Conservation (phyloP, 1,284 basidiomycete species). For the Irpex sp. region DNA sequence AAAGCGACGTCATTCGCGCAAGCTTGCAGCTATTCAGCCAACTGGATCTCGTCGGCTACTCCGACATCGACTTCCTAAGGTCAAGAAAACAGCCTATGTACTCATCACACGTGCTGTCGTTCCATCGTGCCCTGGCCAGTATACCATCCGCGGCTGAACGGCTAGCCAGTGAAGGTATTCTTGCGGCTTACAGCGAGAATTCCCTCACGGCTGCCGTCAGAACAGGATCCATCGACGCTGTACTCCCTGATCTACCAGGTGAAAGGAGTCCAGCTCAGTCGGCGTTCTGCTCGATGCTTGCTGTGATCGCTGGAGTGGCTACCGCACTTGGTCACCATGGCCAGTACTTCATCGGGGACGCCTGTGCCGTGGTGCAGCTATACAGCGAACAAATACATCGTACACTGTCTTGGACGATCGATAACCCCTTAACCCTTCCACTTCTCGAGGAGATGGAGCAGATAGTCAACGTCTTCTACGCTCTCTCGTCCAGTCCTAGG, state of each 20-base stretch:
- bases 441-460: slow-evolving; percentile 81
- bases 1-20: slow-evolving; percentile 74
- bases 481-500: slow-evolving; percentile 57
- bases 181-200: slow-evolving; percentile 83
- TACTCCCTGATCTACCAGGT: slow-evolving; percentile 64
- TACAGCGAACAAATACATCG: slow-evolving; percentile 79
- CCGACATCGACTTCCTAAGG: slow-evolving; percentile 58
- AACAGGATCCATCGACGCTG: slow-evolving; percentile 67
- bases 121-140: slow-evolving; percentile 85
- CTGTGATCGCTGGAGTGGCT: slow-evolving; percentile 75
- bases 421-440: slow-evolving; percentile 67
- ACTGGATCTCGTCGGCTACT: slow-evolving; percentile 66
- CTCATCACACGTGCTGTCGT: slow-evolving; percentile 71
- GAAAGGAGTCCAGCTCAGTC: slow-evolving; percentile 76
- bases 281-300: slow-evolving; percentile 83
- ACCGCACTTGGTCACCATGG: slow-evolving; percentile 61
- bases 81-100: slow-evolving; percentile 64
- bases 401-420: slow-evolving; percentile 77
- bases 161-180: slow-evolving; percentile 79
- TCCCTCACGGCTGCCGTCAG: slow-evolving; percentile 74
- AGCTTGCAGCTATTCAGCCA: slow-evolving; percentile 75
- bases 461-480: slow-evolving; percentile 70
- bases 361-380: slow-evolving; percentile 82
- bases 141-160: slow-evolving; percentile 78
- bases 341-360: slow-evolving; percentile 85